Conservation (phyloP, 2,329 filamentous ascomycete species). For the Colletotrichum gigasporum region DNA sequence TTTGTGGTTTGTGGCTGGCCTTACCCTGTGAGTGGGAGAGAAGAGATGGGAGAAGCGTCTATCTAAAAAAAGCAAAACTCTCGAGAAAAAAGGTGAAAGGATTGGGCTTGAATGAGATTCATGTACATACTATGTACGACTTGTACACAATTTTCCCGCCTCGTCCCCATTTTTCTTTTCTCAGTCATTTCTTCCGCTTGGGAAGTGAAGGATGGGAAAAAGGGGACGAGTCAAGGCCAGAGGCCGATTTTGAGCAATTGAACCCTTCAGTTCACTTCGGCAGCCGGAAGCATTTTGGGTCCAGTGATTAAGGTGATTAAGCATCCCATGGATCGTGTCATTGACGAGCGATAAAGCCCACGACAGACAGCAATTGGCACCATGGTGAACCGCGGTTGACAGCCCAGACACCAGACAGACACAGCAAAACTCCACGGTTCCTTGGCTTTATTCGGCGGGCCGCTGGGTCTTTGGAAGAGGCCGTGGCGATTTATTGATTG, state of each 20-base stretch:
- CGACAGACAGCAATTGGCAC: too few relatives aligned
- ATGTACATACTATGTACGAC: conserved; percentile 29
- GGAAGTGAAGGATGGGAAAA: not conserved
- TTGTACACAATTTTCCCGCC: conserved; percentile 13
- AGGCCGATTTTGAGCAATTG: conserved; percentile 14
- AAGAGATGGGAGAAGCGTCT: not conserved
- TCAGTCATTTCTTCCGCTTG: not conserved
- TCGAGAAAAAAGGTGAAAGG: not conserved
- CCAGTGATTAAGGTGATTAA: not conserved
- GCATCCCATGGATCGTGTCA: too few relatives aligned
- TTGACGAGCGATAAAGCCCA: too few relatives aligned
- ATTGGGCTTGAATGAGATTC: conserved; percentile 6
- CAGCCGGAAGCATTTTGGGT: not conserved
- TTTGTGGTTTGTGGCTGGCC: not conserved
- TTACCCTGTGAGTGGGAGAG: not conserved
- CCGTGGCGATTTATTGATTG: not conserved
- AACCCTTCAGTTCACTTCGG: conserved; percentile 1
- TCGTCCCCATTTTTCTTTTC: not conserved
- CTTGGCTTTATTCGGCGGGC: conserved; percentile 23
- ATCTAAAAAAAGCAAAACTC: not conserved
- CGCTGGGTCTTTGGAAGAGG: not conserved
- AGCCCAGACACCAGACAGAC: too few relatives aligned
- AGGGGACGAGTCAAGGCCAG: conserved; percentile 12
- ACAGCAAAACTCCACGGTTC: not conserved
- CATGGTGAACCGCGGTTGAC: too few relatives aligned